Conservation (phyloP, 2,329 filamentous ascomycete genomes). For the Verticillium nubilum region DNA sequence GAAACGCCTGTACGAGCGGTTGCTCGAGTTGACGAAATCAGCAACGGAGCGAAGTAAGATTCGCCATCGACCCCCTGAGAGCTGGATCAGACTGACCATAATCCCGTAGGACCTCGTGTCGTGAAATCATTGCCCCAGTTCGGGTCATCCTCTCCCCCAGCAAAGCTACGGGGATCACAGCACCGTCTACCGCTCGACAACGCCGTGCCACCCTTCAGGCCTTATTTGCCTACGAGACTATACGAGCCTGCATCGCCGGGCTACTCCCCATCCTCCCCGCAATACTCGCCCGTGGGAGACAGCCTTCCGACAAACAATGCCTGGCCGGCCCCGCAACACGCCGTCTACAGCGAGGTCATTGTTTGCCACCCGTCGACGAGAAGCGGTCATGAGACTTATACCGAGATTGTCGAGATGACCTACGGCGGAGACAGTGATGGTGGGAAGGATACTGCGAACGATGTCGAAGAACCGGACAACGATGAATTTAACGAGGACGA, state of each 20-base stretch:
- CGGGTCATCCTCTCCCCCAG: not conserved
- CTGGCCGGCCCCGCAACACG: not conserved
- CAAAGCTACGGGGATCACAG: not conserved
- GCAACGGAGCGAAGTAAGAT: not conserved
- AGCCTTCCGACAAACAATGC: not conserved
- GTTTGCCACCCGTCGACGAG: not conserved
- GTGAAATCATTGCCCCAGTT: not conserved
- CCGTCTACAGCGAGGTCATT: not conserved
- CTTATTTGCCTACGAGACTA: not conserved
- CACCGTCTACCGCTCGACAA: not conserved
- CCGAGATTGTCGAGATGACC: not conserved
- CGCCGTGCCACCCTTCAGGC: not conserved
- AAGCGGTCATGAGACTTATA: not conserved
- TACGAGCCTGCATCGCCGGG: not conserved
- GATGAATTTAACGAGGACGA: not conserved
- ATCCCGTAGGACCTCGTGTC: not conserved
- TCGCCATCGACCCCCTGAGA: not conserved
- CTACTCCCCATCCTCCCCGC: not conserved
- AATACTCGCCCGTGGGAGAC: not conserved
- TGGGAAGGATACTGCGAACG: not conserved
- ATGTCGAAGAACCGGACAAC: not conserved
- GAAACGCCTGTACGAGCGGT: not conserved
- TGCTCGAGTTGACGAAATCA: not conserved
- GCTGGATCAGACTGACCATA: not conserved
- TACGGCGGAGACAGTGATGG: not conserved